Percentiles rank a stretch among this genome's conserved stretches.
Conservation (phyloP, 345 rosid species). For the Eutrema japonicum region DNA sequence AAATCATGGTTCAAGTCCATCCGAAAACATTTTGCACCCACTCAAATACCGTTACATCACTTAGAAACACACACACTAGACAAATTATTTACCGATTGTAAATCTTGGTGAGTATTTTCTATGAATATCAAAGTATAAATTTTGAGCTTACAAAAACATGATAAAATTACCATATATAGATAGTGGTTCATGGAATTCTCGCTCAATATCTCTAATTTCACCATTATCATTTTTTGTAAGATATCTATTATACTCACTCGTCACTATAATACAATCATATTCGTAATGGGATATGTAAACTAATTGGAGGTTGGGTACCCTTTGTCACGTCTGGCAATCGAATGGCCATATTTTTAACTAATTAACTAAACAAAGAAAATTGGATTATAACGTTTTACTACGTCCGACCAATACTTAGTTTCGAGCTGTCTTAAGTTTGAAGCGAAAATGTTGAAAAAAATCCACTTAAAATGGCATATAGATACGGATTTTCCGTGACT, state of each 20-base stretch:
- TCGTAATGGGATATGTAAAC: slow-evolving; percentile 7
- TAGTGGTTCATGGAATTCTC: background rate
- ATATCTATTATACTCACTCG: background rate
- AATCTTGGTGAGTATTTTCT: background rate
- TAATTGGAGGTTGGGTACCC: slow-evolving; percentile 29
- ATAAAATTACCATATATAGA: background rate
- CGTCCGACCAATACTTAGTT: background rate
- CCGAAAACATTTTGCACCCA: too few species aligned
- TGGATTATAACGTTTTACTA: background rate
- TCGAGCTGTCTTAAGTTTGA: slow-evolving; percentile 8
- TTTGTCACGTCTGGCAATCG: slow-evolving; percentile 28
- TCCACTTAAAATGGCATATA: background rate
- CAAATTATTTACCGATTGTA: background rate
- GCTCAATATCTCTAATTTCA: background rate
- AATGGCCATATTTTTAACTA: slow-evolving; percentile 6
- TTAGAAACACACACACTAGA: background rate
- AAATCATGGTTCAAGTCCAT: too few species aligned
- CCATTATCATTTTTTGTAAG: background rate
- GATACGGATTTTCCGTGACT: background rate
- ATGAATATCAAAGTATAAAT: background rate
- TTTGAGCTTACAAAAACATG: background rate
- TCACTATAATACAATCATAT: background rate
- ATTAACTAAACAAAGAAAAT: background rate
- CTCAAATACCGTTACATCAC: too few species aligned
- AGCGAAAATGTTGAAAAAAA: background rate